A percentile compares a stretch with the other conserved stretches of the same genome.
These are phyloP conservation scores for Purshia tridentata DNA, from an alignment of 306 rosid genomes.

Conservation along the genomic window DNA sequence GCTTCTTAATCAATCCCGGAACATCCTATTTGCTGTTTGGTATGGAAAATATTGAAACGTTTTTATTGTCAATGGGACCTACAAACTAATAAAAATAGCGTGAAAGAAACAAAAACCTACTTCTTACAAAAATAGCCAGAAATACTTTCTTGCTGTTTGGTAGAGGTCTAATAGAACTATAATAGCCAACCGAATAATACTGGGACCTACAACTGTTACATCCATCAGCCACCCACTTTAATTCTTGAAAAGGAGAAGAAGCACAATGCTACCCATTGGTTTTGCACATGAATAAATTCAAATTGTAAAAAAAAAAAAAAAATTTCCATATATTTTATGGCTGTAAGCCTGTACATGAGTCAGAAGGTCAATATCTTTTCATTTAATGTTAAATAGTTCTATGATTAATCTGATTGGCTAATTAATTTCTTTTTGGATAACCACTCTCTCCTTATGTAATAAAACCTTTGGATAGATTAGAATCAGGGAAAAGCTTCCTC, in stretches of 20 bases:
- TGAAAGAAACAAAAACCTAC: constrained; percentile 31
- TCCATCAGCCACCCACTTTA: constrained; percentile 21
- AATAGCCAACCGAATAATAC: constrained; percentile 22
- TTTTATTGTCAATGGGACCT: constrained; percentile 16
- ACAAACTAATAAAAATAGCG: neutral
- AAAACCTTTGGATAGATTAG: no score
- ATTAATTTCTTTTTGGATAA: no score
- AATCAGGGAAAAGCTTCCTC: no score
- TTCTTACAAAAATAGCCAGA: constrained; percentile 14
- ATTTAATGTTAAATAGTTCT: neutral
- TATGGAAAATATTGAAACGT: neutral
- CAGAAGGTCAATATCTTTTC: neutral
- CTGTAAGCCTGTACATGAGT: neutral
- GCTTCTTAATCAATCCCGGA: neutral
- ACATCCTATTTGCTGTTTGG: constrained; percentile 32
- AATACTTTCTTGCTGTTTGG: constrained; percentile 29
- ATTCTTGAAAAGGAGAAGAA: constrained; percentile 32
- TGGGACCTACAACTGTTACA: constrained; percentile 23
- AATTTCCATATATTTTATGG: constrained; percentile 12
- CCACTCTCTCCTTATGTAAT: no score
- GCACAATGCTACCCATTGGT: constrained; percentile 27
- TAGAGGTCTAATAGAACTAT: constrained; percentile 24
- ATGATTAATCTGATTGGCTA: neutral
- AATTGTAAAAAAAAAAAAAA: neutral
- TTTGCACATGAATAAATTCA: neutral